Conservation (phyloP, 345 rosid genomes). For the Fremontodendron californicum region DNA sequence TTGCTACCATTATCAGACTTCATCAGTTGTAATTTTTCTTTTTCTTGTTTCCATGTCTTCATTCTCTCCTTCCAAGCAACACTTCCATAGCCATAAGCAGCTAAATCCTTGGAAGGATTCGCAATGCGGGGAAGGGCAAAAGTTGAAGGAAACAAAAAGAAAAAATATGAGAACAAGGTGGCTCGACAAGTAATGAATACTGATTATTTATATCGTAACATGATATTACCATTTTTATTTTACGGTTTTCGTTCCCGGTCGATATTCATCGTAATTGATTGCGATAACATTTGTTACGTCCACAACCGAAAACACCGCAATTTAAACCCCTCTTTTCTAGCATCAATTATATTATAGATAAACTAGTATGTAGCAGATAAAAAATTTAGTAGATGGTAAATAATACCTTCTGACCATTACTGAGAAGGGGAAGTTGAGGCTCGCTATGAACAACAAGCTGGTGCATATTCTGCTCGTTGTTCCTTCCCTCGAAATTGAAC, state of each 20-base stretch:
- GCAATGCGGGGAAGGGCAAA: neutral
- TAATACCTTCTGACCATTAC: constrained; percentile 41
- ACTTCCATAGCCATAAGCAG: constrained; percentile 58
- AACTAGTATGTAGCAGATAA: neutral
- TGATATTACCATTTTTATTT: too few relatives aligned
- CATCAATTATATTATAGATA: neutral
- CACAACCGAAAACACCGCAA: too few relatives aligned
- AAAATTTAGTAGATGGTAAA: neutral
- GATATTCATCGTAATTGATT: neutral
- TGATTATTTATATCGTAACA: too few relatives aligned
- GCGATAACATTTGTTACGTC: too few relatives aligned
- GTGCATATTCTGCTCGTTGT: constrained; percentile 22
- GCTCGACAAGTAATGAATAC: neutral
- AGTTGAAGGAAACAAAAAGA: neutral
- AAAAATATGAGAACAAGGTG: neutral
- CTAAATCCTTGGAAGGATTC: constrained; percentile 46
- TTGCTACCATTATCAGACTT: constrained; percentile 26
- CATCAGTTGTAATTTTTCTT: constrained; percentile 19
- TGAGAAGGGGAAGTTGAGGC: constrained; percentile 34
- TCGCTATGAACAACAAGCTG: constrained; percentile 13
- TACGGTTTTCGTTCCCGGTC: neutral
- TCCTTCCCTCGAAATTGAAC: constrained; percentile 30
- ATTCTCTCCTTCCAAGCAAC: constrained; percentile 55
- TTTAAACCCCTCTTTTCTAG: neutral
- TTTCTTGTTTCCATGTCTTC: constrained; percentile 41